phyloP scores from a whole-genome alignment of 805 yeast species.

The Metschnikowia kunwiensis region DNA sequence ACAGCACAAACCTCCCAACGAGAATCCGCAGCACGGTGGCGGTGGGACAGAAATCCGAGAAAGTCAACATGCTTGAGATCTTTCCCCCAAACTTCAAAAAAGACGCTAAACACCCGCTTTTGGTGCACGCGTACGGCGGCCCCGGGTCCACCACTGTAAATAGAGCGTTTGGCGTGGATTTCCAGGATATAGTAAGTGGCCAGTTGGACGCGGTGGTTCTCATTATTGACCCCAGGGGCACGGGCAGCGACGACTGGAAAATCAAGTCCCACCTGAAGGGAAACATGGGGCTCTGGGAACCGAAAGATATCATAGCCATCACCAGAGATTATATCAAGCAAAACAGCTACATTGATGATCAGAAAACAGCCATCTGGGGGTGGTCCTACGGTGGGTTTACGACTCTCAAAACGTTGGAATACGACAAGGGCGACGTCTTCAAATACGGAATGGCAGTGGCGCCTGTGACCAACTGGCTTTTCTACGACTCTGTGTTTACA shows the following conservation, averaged over 20 bases:
- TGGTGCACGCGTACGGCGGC: conserved; percentile 74
- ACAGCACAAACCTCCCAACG: conserved; percentile 48
- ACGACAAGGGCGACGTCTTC: conserved; percentile 58
- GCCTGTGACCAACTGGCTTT: conserved; percentile 77
- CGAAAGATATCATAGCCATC: conserved; percentile 58
- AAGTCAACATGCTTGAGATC: conserved; percentile 54
- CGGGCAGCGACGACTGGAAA: conserved; percentile 76
- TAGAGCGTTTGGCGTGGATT: conserved; percentile 46
- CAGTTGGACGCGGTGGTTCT: conserved; percentile 58
- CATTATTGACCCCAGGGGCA: conserved; percentile 76
- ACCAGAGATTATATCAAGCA: conserved; percentile 48
- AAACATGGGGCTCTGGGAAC: conserved; percentile 72
- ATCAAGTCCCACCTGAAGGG: conserved; percentile 54
- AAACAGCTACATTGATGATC: conserved; percentile 47
- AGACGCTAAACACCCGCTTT: conserved; percentile 50
- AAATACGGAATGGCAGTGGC: conserved; percentile 81
- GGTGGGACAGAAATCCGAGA: conserved; percentile 32
- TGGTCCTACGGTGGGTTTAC: conserved; percentile 87
- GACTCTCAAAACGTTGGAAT: conserved; percentile 69
- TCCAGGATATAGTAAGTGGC: conserved; percentile 59
- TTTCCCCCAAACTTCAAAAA: conserved; percentile 56
- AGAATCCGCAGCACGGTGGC: conserved; percentile 35
- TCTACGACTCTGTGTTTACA: conserved; percentile 75
- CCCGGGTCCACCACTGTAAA: conserved; percentile 69
- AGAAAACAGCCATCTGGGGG: conserved; percentile 73